Base-by-base conservation (phyloP, 371 early-diverging fungal species). In the Zopfochytrium polystomum region DNA sequence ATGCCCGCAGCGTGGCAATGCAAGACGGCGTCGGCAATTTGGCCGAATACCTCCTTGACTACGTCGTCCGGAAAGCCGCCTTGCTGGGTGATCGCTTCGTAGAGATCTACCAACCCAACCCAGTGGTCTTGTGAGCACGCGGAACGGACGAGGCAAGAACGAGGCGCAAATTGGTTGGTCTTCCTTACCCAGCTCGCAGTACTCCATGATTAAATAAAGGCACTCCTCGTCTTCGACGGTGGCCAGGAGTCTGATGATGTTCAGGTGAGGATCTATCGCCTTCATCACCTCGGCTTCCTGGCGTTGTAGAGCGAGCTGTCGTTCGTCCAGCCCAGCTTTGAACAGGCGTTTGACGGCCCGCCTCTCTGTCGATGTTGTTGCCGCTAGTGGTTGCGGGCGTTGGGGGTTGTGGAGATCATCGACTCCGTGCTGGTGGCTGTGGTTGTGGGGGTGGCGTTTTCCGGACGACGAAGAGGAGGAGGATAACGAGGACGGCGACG, bases 1-100 rank as follows among this genome's bases (percentile, higher is more conserved):
- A n/a, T n/a, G n/a, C n/a, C n/a, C 95, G 55, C 94, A 88, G 73
- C 93, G 69, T 94, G 94, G 60, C 87, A 87, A 72, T 84, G 80
- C 9, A 80, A 73, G 3, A 93, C 89, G 2, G 91, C 92, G 53
- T 87, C 87, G 32, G 87, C 71, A 54, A 93, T 86, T 69, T 93
- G 93, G 47, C 83, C 71, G 73, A 93, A 93, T 42, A 92, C 75
- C 42, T 80, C 70, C n/a, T n/a, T n/a, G n/a, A n/a, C n/a, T n/a
- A n/a, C n/a, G n/a, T n/a, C n/a, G n/a, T n/a, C n/a, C n/a, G 80
- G 76, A 55, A 73, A 78, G 58, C 86, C 85, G 25, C 74, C 72
- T 26, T 72, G 65, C 53, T 69, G 68, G 25, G 81, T 85, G 55
- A 88, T 80, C 73, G 84, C 85, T 62, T 86, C 87, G 72, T 89